phyloP scores from a whole-genome alignment of 805 yeast genomes.

The Schwanniomyces sp. region DNA sequence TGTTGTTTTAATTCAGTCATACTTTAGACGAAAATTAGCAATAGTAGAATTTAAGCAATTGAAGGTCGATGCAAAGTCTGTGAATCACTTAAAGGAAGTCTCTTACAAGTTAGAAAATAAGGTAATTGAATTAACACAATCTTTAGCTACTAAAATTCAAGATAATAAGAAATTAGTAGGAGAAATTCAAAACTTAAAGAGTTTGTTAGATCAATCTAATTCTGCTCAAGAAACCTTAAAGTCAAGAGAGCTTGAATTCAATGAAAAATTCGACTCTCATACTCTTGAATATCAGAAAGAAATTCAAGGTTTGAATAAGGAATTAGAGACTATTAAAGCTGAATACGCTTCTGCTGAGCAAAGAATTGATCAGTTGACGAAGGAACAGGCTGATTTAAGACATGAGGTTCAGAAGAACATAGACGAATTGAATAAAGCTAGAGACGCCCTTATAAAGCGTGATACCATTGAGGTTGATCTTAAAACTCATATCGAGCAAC shows the following conservation, averaged over 20 bases:
- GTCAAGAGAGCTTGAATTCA: constrained; percentile 54
- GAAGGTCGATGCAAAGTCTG: constrained; percentile 89
- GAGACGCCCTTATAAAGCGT: constrained; percentile 55
- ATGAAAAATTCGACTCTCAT: constrained; percentile 44
- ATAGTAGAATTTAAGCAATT: constrained; percentile 58
- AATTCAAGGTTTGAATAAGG: constrained; percentile 51
- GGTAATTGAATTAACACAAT: constrained; percentile 93
- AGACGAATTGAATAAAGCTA: constrained; percentile 61
- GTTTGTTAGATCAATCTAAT: constrained; percentile 52
- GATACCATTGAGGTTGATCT: constrained; percentile 66
- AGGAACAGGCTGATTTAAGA: constrained; percentile 61
- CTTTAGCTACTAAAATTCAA: constrained; percentile 72
- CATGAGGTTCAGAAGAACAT: constrained; percentile 62
- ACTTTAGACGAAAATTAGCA: constrained; percentile 76
- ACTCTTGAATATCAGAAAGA: constrained; percentile 49
- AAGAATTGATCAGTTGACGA: constrained; percentile 59
- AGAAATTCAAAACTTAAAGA: constrained; percentile 52
- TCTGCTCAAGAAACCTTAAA: constrained; percentile 54
- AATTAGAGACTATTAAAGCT: constrained; percentile 52
- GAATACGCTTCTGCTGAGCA: constrained; percentile 58
- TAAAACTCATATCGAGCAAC: constrained; percentile 57
- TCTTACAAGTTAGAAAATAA: constrained; percentile 93
- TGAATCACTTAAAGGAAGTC: constrained; percentile 84
- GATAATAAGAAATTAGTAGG: constrained; percentile 73
- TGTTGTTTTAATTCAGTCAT: constrained; percentile 72